A percentile compares a stretch with the other conserved stretches of the same genome.
Conservation (phyloP, 192 early-diverging fungal genomes). For the Rhizophagus sp. region DNA sequence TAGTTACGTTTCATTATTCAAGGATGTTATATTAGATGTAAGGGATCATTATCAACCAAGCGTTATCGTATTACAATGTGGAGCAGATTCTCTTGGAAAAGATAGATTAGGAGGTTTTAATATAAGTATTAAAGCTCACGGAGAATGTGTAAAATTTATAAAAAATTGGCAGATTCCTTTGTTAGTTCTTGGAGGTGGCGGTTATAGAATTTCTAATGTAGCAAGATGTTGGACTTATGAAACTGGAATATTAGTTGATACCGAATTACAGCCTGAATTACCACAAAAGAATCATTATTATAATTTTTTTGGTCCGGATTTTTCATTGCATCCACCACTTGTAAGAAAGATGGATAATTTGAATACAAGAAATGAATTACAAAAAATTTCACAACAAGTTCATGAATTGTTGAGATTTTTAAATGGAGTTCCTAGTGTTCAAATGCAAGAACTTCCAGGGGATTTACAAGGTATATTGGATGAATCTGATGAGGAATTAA, state of each 20-base stretch:
- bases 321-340: conserved; percentile 83
- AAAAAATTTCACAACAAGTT: conserved; percentile 66
- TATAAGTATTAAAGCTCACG: conserved; percentile 68
- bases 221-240: conserved; percentile 95
- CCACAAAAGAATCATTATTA: conserved; percentile 71
- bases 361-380: conserved; percentile 82
- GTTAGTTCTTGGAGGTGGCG: conserved; percentile 85
- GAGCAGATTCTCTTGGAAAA: conserved; percentile 61
- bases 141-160: conserved; percentile 76
- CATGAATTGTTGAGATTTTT: conserved; percentile 88
- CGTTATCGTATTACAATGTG: conserved; percentile 92
- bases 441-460: conserved; percentile 88
- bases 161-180: conserved; percentile 79
- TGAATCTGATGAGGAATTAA: conserved; percentile 56
- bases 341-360: conserved; percentile 83
- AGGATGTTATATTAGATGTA: conserved; percentile 67
- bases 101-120: conserved; percentile 59
- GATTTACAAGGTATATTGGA: conserved; percentile 58
- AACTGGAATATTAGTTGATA: conserved; percentile 80
- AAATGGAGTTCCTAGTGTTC: conserved; percentile 89
- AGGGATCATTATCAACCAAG: conserved; percentile 75
- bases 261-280: conserved; percentile 72
- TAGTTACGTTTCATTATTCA: conserved; percentile 79
- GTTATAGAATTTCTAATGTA: conserved; percentile 90
- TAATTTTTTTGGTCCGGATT: conserved; percentile 89